These are phyloP conservation scores for Penicillium bialowiezense DNA, from an alignment of 495 filamentous ascomycete species.

Conservation along the genomic window DNA sequence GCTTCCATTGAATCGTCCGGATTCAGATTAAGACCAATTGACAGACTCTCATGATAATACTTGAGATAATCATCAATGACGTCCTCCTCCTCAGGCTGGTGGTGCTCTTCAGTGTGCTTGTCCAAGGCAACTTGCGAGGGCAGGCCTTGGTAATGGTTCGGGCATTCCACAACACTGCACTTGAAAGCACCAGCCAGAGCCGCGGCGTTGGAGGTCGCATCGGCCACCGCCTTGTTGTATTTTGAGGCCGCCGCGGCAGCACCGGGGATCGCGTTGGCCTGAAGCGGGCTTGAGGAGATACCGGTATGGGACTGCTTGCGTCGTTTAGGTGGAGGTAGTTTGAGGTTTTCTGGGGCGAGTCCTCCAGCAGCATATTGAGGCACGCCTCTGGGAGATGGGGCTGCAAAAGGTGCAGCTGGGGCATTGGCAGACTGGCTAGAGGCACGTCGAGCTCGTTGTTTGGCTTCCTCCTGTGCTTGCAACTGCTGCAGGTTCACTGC, in stretches of 20 bases:
- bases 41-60: slow-evolving; percentile 46
- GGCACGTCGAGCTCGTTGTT: slow-evolving; percentile 39
- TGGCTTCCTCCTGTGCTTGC: slow-evolving; percentile 47
- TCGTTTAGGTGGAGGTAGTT: slow-evolving; percentile 62
- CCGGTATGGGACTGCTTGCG: slow-evolving; percentile 45
- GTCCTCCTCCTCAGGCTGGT: slow-evolving; percentile 41
- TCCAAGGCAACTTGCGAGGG: slow-evolving; percentile 41
- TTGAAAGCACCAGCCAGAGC: slow-evolving; percentile 34
- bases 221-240: slow-evolving; percentile 33
- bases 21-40: slow-evolving; percentile 34
- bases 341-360: slow-evolving; percentile 55
- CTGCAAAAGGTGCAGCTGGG: slow-evolving; percentile 63
- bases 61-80: slow-evolving; percentile 45
- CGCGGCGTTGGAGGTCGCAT: slow-evolving; percentile 32
- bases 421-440: slow-evolving; percentile 62
- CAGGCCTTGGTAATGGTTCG: slow-evolving; percentile 45
- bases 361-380: slow-evolving; percentile 53
- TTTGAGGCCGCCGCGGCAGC: slow-evolving; percentile 22
- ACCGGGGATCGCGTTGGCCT: slow-evolving; percentile 22
- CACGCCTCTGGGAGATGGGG: slow-evolving; percentile 68
- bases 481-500: slow-evolving; percentile 62
- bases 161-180: slow-evolving; percentile 45
- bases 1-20: slow-evolving; percentile 21
- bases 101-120: slow-evolving; percentile 46
- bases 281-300: slow-evolving; percentile 25